These are phyloP conservation scores for Trametes sanguinea DNA, from an alignment of 768 basidiomycete species.

Conservation along the genomic window DNA sequence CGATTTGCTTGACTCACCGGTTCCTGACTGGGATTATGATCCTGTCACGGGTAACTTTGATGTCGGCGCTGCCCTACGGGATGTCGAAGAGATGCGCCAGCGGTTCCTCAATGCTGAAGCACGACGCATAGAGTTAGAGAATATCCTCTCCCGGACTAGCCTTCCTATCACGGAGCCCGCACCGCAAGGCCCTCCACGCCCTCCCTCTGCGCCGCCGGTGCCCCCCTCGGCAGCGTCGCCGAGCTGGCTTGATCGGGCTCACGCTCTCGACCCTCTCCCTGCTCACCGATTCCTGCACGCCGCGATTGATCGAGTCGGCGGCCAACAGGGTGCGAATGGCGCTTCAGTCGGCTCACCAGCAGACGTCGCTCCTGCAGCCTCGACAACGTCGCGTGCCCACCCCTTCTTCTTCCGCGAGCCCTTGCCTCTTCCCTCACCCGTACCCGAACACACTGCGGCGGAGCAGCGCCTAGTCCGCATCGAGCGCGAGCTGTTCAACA, in stretches of 20 bases:
- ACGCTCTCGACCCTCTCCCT: background rate
- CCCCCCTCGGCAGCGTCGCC: background rate
- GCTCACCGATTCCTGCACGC: too few species aligned
- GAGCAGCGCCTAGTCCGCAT: background rate
- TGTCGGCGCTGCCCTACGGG: background rate
- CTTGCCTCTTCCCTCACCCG: background rate
- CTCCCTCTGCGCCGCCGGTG: background rate
- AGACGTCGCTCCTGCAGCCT: too few species aligned
- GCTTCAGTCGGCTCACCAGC: too few species aligned
- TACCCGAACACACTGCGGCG: background rate
- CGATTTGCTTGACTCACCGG: background rate
- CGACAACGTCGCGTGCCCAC: too few species aligned
- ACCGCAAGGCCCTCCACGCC: background rate
- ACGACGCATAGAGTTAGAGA: background rate
- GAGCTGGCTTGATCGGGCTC: background rate
- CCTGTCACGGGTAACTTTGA: background rate
- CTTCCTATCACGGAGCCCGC: background rate
- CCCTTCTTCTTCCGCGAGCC: background rate
- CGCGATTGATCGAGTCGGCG: too few species aligned
- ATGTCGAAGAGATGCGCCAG: background rate
- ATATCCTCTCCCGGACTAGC: background rate
- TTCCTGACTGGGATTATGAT: background rate
- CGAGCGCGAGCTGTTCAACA: background rate
- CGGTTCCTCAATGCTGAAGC: background rate
- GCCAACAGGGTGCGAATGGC: too few species aligned